phyloP scores from a whole-genome alignment of 2,329 filamentous ascomycete species.

The Cordyceps tenuipes region DNA sequence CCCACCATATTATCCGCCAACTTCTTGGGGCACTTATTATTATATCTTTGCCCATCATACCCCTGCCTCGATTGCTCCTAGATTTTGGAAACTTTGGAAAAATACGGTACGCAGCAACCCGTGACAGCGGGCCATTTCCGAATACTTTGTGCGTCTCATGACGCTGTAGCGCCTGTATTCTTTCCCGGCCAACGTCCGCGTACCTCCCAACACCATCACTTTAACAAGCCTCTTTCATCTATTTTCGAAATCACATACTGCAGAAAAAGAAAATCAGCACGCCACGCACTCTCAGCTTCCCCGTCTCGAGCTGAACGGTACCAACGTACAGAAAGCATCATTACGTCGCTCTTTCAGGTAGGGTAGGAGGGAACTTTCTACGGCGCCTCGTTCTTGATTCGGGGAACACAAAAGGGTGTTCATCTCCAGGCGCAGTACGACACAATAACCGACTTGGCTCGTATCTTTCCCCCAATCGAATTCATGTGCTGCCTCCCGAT shows the following conservation, averaged over 20 bases:
- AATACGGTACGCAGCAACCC: conserved; percentile 4
- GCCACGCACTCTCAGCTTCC: neutral
- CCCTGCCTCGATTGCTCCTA: neutral
- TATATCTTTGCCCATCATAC: neutral
- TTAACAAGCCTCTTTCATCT: neutral
- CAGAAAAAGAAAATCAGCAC: neutral
- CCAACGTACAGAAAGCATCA: neutral
- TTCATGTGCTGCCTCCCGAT: neutral
- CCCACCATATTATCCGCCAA: neutral
- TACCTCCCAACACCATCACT: neutral
- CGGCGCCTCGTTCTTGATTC: neutral
- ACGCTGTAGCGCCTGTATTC: neutral
- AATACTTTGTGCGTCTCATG: neutral
- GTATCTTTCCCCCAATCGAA: conserved; percentile 5
- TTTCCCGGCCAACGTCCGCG: neutral
- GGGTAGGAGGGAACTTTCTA: conserved; percentile 1
- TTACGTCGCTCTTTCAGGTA: conserved; percentile 1
- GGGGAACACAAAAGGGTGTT: neutral
- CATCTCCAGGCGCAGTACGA: conserved; percentile 6
- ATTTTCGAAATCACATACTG: neutral
- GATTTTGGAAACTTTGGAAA: neutral
- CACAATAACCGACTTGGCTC: conserved; percentile 6
- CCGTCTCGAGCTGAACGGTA: neutral
- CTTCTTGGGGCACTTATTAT: neutral
- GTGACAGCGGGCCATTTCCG: conserved; percentile 1